Evolutionary conservation across 2,329 filamentous ascomycete genomes (phyloP), one percentile per base, ranked within the genome.

Genomic region (Penicillium sp.): DNA sequence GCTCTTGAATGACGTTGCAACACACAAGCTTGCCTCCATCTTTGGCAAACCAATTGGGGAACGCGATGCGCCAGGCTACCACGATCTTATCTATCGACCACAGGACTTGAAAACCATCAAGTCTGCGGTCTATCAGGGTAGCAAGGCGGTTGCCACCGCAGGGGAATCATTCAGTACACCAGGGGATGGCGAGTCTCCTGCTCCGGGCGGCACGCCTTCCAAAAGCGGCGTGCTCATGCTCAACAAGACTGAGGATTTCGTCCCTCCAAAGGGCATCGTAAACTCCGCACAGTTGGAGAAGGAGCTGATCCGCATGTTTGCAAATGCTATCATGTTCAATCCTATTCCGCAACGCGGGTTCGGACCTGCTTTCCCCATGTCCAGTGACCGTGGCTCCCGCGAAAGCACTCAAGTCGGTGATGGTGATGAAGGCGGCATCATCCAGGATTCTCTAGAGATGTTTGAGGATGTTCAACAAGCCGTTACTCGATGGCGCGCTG

Each of bases 241-340:
- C 14, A 71, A 68, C n/a, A 82, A 89, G 53, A 88, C 84, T 2
- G 83, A 87, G 46, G 90, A 97, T 53, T 79, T 96, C 24, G 81
- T 93, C 2, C 90, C 93, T 2, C 93, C 94, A 0, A 90, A 87
- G 64, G 90, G 87, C 18, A 96, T 97, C 64, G 90, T 97, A 72
- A 97, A 97, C 72, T 92, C 89, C 47, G 86, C 88, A 1, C 94
- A 97, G 71, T 81, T 97, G 14, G 93, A 97, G 73, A 90, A 92
- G 61, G 93, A 97, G 71, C 79, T 97, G 10, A 90, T 95, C 64
- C 89, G 95, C 65, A 97, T 97, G 90, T 96, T 97, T 72, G 91
- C 92, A 62, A 97, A 97, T 67, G 93, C 94, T 16, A 89, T 97
- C 73, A 97, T 99, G 94, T 99, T 96, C 79, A 97, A 97, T 65